phyloP scores from a whole-genome alignment of 2,329 filamentous ascomycete species.

The Phoma sp. region DNA sequence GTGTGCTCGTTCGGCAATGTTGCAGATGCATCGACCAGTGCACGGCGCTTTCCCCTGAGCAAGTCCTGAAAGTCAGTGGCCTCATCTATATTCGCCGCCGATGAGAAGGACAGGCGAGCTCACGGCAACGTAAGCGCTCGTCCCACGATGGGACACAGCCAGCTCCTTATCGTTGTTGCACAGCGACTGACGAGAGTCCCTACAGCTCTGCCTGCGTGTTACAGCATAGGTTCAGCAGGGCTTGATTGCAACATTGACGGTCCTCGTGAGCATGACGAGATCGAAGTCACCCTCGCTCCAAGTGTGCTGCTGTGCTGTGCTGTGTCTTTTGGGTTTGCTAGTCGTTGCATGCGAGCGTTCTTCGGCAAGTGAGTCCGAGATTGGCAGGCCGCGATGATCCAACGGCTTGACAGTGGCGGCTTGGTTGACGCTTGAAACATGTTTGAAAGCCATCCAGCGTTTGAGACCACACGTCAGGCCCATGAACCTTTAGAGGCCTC shows the following conservation, averaged over 20 bases:
- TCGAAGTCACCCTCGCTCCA: slow-evolving; percentile 16
- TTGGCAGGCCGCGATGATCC: slow-evolving; percentile 18
- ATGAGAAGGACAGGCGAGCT: slow-evolving; percentile 6
- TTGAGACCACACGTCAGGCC: slow-evolving; percentile 16
- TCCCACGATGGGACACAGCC: slow-evolving; percentile 7
- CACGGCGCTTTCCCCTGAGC: slow-evolving; percentile 19
- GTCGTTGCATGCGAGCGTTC: slow-evolving; percentile 12
- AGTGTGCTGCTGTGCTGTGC: slow-evolving; percentile 20
- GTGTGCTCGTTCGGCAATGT: slow-evolving; percentile 19
- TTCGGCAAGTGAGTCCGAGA: slow-evolving; percentile 16
- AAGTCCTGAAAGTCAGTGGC: slow-evolving; percentile 5
- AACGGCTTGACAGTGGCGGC: slow-evolving; percentile 22
- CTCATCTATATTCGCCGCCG: not conserved
- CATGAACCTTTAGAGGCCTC: slow-evolving; percentile 9
- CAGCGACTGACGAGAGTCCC: slow-evolving; percentile 20
- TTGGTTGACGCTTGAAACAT: slow-evolving; percentile 22
- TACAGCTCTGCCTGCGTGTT: slow-evolving; percentile 16
- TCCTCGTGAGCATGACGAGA: slow-evolving; percentile 13
- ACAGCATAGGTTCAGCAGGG: slow-evolving; percentile 13
- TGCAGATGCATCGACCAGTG: slow-evolving; percentile 18
- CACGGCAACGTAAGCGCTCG: slow-evolving; percentile 21
- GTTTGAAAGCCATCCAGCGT: slow-evolving; percentile 20
- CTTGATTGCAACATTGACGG: slow-evolving; percentile 20
- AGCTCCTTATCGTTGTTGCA: slow-evolving; percentile 14
- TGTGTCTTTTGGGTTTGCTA: slow-evolving; percentile 12